These are phyloP conservation scores for Eruca vesicaria DNA, from an alignment of 441 rosid genomes.

Conservation along the genomic window DNA sequence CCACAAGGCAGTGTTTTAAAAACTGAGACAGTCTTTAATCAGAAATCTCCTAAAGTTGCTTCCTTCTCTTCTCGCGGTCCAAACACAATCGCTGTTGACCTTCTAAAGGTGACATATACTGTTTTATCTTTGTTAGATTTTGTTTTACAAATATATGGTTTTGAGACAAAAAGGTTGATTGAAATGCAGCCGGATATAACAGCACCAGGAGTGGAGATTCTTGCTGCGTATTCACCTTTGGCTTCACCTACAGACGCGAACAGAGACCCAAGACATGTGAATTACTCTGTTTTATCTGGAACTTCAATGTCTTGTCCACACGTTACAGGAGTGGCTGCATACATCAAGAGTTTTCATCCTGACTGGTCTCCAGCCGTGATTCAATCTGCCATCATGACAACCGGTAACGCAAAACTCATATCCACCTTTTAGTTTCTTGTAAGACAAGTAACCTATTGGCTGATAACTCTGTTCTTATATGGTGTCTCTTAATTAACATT, in stretches of 20 bases:
- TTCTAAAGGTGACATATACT: neutral
- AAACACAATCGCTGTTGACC: neutral
- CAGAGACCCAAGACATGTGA: neutral
- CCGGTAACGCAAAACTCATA: neutral
- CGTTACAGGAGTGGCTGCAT: neutral
- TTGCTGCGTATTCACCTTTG: neutral
- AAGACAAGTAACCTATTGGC: neutral
- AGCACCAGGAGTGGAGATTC: neutral
- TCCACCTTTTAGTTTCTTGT: neutral
- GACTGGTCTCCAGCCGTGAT: neutral
- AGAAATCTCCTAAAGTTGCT: neutral
- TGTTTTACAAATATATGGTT: neutral
- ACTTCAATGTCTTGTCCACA: neutral
- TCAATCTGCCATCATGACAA: neutral
- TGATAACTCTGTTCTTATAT: neutral
- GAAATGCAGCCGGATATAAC: neutral
- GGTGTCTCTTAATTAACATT: neutral
- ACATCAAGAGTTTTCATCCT: neutral
- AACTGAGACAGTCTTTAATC: neutral
- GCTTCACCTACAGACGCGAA: no score
- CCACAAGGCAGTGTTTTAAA: neutral
- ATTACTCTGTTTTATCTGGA: neutral
- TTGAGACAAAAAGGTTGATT: neutral
- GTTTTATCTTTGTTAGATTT: no score
- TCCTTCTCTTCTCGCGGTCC: neutral